Percentiles rank a stretch among this genome's conserved stretches.
Evolutionary conservation across 495 filamentous ascomycete genomes (phyloP).

Genomic region (Hapsidospora chrysogenum): DNA sequence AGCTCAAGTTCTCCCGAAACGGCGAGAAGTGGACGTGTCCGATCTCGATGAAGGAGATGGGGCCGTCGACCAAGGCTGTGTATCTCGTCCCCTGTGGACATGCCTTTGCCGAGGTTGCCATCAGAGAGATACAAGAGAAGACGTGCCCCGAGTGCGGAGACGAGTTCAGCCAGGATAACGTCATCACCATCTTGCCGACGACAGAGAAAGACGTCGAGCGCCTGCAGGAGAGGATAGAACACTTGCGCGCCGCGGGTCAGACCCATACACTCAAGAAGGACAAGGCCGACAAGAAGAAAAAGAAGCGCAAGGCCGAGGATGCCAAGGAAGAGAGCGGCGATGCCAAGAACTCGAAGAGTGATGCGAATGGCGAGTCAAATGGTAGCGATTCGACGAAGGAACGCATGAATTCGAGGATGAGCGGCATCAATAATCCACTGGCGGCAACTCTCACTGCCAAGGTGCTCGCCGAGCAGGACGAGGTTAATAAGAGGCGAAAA

Average conservation of each 20-base stretch:
- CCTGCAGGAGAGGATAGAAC: constrained; percentile 44
- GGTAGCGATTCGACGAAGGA: constrained; percentile 8
- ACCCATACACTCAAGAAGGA: constrained; percentile 87
- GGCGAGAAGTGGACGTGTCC: constrained; percentile 59
- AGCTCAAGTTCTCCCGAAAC: constrained; percentile 56
- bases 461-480: constrained; percentile 72
- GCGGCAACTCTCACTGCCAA: constrained; percentile 72
- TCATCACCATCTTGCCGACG: constrained; percentile 67
- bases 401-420: constrained; percentile 11
- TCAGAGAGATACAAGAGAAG: constrained; percentile 51
- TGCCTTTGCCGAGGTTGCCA: constrained; percentile 72
- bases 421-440: constrained; percentile 67
- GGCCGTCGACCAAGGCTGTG: constrained; percentile 60
- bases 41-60: constrained; percentile 72
- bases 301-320: constrained; percentile 32
- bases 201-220: constrained; percentile 52
- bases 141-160: constrained; percentile 53
- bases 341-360: constrained; percentile 5
- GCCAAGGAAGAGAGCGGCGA: constrained; percentile 12
- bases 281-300: constrained; percentile 53
- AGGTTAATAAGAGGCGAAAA: constrained; percentile 65
- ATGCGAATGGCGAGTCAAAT: constrained; percentile 8
- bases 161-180: constrained; percentile 54
- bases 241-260: constrained; percentile 50
- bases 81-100: constrained; percentile 94